Evolutionary conservation across 2,329 filamentous ascomycete genomes (phyloP), one percentile per base, ranked within the genome.

Genomic region (Phyllosticta citrichinensis): DNA sequence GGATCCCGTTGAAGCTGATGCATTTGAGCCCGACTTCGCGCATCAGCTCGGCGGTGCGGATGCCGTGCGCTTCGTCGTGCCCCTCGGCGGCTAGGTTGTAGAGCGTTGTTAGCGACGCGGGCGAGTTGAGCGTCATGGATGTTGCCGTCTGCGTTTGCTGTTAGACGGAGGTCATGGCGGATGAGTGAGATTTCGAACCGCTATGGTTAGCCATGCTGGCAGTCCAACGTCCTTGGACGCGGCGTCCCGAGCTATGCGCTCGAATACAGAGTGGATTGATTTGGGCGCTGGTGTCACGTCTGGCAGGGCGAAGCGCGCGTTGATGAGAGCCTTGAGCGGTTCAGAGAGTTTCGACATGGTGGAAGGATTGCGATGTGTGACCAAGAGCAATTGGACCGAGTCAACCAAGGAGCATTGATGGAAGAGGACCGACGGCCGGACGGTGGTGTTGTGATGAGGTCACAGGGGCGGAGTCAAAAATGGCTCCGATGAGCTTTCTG

Each of bases 81-180:
- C 63, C 51, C 6, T 69, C 64, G 3, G 73, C 71, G 8, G 73
- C 76, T 20, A 77, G 67, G 55, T 80, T 69, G 74, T 85, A 86
- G 12, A 92, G 81, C 22, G 81, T 74, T 3, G 83, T 75, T 65
- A 93, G 82, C 2, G 88, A 87, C 62, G 88, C 87, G 24, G 89
- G 89, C 1, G 89, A 91, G 77, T 95, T 94, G 78, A 94, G 84
- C 0, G 90, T 94, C 76, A 93, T 89, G 1, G 89, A 91, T 19
- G 89, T 86, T 33, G 89, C 90, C 0, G 89, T 87, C 86, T 90
- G 56, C 10, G 52, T 22, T 10, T 8, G 9, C 10, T 14, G 56
- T 52, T 10, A 52, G 53, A 24, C 5, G 27, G 27, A 30, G 9
- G 6, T 1, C 25, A 27, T n/a, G n/a, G 25, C 25, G 25, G n/a